Conservation (phyloP, 495 filamentous ascomycete genomes). For the Hypoxylon crocopeplum region DNA sequence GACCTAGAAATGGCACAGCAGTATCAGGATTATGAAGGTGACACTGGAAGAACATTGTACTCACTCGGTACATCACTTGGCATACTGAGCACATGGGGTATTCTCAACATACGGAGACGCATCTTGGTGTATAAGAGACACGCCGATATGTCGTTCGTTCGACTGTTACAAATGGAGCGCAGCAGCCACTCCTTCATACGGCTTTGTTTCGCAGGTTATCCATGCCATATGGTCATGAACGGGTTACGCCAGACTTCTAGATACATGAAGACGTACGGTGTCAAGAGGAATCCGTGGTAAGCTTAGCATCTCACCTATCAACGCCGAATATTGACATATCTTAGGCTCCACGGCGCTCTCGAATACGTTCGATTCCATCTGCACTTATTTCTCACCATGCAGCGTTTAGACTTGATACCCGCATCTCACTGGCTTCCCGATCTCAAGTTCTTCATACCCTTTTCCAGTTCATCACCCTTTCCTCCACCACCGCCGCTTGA, state of each 20-base stretch:
- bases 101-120: slow-evolving; percentile 57
- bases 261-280: not conserved
- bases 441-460: slow-evolving; percentile 56
- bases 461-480: slow-evolving; percentile 55
- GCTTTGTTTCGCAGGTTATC: slow-evolving; percentile 27
- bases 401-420: slow-evolving; percentile 55
- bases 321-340: slow-evolving; percentile 10
- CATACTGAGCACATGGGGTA: slow-evolving; percentile 58
- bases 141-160: slow-evolving; percentile 46
- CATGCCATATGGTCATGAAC: slow-evolving; percentile 21
- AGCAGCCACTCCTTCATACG: slow-evolving; percentile 38
- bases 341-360: slow-evolving; percentile 38
- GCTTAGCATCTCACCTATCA: not conserved
- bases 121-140: slow-evolving; percentile 59
- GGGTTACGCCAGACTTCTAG: slow-evolving; percentile 8
- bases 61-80: slow-evolving; percentile 46
- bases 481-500: slow-evolving; percentile 42
- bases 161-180: slow-evolving; percentile 41
- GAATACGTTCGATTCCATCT: slow-evolving; percentile 53
- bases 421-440: slow-evolving; percentile 47
- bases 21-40: slow-evolving; percentile 48
- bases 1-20: slow-evolving; percentile 35
- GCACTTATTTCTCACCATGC: slow-evolving; percentile 55
- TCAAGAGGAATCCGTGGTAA: slow-evolving; percentile 18
- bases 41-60: slow-evolving; percentile 48